A percentile compares a stretch with the other conserved stretches of the same genome.
phyloP scores from a whole-genome alignment of 768 basidiomycete species.

The Gymnopilus dilepis region DNA sequence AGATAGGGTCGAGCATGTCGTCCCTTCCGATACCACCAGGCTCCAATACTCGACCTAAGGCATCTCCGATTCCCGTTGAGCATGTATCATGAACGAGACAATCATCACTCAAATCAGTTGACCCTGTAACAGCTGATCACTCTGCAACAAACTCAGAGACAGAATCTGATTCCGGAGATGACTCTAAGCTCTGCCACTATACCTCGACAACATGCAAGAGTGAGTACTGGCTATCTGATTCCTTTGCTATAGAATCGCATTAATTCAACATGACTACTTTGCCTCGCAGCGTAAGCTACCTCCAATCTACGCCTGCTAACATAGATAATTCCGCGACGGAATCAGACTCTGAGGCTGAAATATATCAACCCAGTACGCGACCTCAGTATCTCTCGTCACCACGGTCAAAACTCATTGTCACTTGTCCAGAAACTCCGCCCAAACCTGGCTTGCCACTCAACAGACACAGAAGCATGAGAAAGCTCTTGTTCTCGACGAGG shows the following conservation, averaged over 20 bases:
- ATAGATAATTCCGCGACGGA: constrained; percentile 24
- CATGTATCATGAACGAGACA: neutral
- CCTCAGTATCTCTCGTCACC: neutral
- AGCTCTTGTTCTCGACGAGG: constrained; percentile 56
- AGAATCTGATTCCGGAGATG: constrained; percentile 31
- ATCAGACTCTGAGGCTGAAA: constrained; percentile 36
- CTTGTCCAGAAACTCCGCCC: constrained; percentile 44
- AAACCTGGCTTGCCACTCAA: constrained; percentile 61
- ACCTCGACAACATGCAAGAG: neutral
- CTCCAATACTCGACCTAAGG: neutral
- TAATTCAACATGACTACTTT: neutral
- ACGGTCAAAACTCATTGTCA: neutral
- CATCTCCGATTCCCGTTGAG: neutral
- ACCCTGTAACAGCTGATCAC: neutral
- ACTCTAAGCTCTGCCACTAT: neutral
- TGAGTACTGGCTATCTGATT: neutral
- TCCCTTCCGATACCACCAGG: neutral
- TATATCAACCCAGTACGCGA: constrained; percentile 30
- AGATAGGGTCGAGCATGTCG: neutral
- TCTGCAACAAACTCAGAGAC: constrained; percentile 32
- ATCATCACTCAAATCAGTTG: neutral
- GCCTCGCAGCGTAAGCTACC: neutral
- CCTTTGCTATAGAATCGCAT: neutral
- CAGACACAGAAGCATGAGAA: constrained; percentile 45
- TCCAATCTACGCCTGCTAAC: neutral